phyloP scores from a whole-genome alignment of 805 yeast genomes.

The Hanseniaspora singularis region DNA sequence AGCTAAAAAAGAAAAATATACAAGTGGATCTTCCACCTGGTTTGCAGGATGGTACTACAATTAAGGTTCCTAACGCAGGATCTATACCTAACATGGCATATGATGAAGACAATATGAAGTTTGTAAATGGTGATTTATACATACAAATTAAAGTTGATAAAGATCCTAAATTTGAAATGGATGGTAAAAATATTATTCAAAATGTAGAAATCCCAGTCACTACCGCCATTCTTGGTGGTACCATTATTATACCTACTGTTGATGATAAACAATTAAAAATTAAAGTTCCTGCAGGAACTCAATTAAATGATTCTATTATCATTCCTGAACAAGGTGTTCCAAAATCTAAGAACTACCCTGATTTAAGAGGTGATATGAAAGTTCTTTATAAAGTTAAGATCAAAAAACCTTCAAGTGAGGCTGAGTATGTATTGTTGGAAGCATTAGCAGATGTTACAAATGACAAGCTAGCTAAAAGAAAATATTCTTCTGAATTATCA shows the following conservation, averaged over 20 bases:
- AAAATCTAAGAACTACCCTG: constrained; percentile 35
- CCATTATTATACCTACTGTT: constrained; percentile 78
- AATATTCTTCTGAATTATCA: constrained; percentile 21
- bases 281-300: constrained; percentile 76
- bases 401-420: constrained; percentile 62
- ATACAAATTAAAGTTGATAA: constrained; percentile 67
- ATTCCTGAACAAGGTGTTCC: constrained; percentile 88
- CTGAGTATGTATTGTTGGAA: constrained; percentile 80
- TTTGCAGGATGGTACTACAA: constrained; percentile 69
- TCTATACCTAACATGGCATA: constrained; percentile 72
- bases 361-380: constrained; percentile 61
- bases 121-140: constrained; percentile 76
- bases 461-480: constrained; percentile 66
- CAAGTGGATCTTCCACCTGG: constrained; percentile 83
- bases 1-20: constrained; percentile 50
- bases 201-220: constrained; percentile 72
- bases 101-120: constrained; percentile 49
- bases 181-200: constrained; percentile 53
- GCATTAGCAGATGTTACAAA: constrained; percentile 85
- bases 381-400: constrained; percentile 62
- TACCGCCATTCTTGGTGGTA: constrained; percentile 94
- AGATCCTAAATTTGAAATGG: constrained; percentile 59
- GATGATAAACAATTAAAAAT: constrained; percentile 66
- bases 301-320: constrained; percentile 56
- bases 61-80: constrained; percentile 80